Evolutionary conservation across 2,329 filamentous ascomycete genomes (phyloP), one percentile per base, ranked within the genome.

Genomic region (Hypoxylon sp.): DNA sequence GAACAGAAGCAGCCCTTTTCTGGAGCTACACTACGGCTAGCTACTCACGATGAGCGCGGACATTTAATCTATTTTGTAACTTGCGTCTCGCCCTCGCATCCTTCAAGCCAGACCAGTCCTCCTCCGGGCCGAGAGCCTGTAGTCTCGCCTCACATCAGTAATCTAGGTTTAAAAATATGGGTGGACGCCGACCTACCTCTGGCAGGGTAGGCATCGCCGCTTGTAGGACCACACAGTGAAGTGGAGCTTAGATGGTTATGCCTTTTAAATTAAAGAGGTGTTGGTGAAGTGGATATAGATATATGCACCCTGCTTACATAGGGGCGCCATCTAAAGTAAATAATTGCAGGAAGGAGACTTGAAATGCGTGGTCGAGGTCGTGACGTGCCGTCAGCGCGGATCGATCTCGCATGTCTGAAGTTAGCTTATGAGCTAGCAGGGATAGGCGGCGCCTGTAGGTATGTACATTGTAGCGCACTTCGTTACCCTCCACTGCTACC

Each of bases 71-170:
- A 42, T 58, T 71, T 40, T 71, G 69, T 24, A 70, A 57, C 46
- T 64, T 70, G 44, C 69, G 67, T 52, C 69, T 68, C 20, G 38
- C 61, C 55, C 61, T 66, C 36, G 65, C 62, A 54, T 71, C 69
- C 36, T 67, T 67, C 11, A 71, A 52, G 5, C 69, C 68, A 18
- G 70, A 65, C 70, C 68, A 71, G 45, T 71, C 68, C 38, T 70
- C 68, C 14, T 69, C 61, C n/a, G 61, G 50, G 20, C 64, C 33
- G 30, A 45, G 49, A 9, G 55, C 68, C 66, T 70, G 33, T 18
- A 22, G 36, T 5, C 38, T 38, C 33, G 38, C 55, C 5, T 33
- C 44, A 4, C 2, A 46, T 65, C 20, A 68, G 48, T 55, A 49
- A 26, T 26, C 26, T 16, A 49, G 24, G 20, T 40, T 11, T 49